phyloP scores from a whole-genome alignment of 2,329 filamentous ascomycete species.

The Cercospora berteroae region DNA sequence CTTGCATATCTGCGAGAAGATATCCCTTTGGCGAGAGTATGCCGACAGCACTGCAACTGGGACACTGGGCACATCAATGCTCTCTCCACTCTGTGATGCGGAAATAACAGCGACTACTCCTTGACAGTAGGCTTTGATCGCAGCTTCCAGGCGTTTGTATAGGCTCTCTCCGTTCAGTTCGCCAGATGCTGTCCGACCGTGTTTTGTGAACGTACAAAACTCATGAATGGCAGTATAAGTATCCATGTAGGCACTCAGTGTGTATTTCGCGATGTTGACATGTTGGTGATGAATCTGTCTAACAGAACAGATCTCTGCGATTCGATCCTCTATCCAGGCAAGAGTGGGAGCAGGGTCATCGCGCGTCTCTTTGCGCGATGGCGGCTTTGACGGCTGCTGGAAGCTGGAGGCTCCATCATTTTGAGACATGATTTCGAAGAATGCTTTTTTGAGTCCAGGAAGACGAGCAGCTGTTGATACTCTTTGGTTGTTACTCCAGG shows the following conservation, averaged over 20 bases:
- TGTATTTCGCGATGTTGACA: background rate
- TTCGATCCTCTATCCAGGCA: background rate
- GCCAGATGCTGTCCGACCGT: background rate
- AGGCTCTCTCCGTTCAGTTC: background rate
- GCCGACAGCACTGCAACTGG: background rate
- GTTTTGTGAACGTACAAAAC: background rate
- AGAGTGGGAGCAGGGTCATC: background rate
- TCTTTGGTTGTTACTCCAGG: background rate
- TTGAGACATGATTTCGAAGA: background rate
- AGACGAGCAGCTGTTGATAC: background rate
- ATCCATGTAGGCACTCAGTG: background rate
- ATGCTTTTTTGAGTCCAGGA: background rate
- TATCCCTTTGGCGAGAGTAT: background rate
- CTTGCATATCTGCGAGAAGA: background rate
- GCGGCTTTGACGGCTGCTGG: background rate
- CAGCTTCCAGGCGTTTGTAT: background rate
- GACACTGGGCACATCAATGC: background rate
- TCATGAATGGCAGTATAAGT: background rate
- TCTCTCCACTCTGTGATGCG: background rate
- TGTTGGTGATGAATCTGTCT: background rate
- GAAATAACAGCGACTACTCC: background rate
- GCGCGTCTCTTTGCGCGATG: background rate
- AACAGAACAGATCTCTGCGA: background rate
- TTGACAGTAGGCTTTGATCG: background rate
- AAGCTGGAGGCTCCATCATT: background rate